phyloP scores from a whole-genome alignment of 192 early-diverging fungal genomes.

The Thoreauomyces humboldtii region DNA sequence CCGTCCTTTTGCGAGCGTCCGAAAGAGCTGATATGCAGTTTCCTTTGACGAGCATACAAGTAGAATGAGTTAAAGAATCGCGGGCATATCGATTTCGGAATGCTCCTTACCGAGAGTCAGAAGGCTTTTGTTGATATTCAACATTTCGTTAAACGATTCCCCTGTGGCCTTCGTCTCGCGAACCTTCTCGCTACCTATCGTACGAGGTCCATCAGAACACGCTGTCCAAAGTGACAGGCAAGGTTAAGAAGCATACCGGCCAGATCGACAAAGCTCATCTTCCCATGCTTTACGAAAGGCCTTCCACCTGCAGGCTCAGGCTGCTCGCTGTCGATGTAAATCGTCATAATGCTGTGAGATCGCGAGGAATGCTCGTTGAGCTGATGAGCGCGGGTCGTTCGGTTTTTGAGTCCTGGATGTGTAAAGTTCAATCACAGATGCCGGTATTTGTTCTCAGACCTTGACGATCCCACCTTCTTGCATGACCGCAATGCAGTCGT shows the following conservation, averaged over 20 bases:
- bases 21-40: slow-evolving; percentile 54
- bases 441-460: background rate
- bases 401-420: slow-evolving; percentile 43
- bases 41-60: too few species aligned
- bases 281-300: slow-evolving; percentile 33
- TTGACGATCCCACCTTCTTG: slow-evolving; percentile 47
- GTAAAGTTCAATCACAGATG: background rate
- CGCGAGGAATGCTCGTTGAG: slow-evolving; percentile 57
- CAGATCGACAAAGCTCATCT: slow-evolving; percentile 59
- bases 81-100: too few species aligned
- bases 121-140: slow-evolving; percentile 58
- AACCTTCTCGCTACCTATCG: slow-evolving; percentile 55
- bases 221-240: too few species aligned
- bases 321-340: slow-evolving; percentile 42
- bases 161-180: slow-evolving; percentile 49
- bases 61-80: too few species aligned
- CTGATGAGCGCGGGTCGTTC: slow-evolving; percentile 52
- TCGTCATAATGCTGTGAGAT: slow-evolving; percentile 52
- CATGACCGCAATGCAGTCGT: slow-evolving; percentile 53
- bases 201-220: too few species aligned
- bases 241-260: slow-evolving; percentile 43
- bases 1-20: slow-evolving; percentile 36
- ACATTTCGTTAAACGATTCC: slow-evolving; percentile 48
- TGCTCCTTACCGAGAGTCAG: slow-evolving; percentile 49
- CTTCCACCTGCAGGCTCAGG: slow-evolving; percentile 19